These are phyloP conservation scores for Aspergillus novoparasiticus DNA, from an alignment of 2,329 filamentous ascomycete genomes.

Conservation along the genomic window DNA sequence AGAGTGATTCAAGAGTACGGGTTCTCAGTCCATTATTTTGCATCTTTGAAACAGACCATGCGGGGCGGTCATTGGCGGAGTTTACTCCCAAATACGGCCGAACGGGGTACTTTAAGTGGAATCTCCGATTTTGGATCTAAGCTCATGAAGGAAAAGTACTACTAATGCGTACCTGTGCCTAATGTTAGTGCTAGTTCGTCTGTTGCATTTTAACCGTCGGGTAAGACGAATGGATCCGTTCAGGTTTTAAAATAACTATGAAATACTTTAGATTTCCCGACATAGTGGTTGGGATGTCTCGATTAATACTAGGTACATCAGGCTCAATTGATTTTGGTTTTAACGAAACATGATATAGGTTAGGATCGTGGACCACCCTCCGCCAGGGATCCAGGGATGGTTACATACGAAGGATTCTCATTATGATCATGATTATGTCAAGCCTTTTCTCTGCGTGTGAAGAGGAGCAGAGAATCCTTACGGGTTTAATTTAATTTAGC, in stretches of 20 bases:
- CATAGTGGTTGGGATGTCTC: not conserved
- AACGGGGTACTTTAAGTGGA: not conserved
- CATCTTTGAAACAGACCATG: not conserved
- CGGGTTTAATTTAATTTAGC: not conserved
- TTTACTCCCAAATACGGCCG: constrained; percentile 3
- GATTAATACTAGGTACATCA: not conserved
- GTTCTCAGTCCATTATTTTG: not conserved
- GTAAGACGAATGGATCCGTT: not conserved
- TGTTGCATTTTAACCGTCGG: not conserved
- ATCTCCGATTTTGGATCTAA: not conserved
- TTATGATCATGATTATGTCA: not conserved
- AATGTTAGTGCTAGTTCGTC: not conserved
- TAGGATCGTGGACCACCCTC: not conserved
- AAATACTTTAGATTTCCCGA: not conserved
- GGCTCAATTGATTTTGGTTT: not conserved
- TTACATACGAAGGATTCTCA: not conserved
- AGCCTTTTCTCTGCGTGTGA: not conserved
- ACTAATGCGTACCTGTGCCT: not conserved
- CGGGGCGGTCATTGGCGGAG: constrained; percentile 3
- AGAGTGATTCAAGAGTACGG: too few species aligned
- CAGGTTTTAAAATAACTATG: not conserved
- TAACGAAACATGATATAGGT: not conserved
- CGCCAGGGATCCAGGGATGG: not conserved
- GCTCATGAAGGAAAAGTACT: constrained; percentile 1
- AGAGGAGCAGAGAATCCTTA: not conserved